Evolutionary conservation across 2,329 filamentous ascomycete genomes (phyloP).

Genomic region (Emergomyces pasteurianus): DNA sequence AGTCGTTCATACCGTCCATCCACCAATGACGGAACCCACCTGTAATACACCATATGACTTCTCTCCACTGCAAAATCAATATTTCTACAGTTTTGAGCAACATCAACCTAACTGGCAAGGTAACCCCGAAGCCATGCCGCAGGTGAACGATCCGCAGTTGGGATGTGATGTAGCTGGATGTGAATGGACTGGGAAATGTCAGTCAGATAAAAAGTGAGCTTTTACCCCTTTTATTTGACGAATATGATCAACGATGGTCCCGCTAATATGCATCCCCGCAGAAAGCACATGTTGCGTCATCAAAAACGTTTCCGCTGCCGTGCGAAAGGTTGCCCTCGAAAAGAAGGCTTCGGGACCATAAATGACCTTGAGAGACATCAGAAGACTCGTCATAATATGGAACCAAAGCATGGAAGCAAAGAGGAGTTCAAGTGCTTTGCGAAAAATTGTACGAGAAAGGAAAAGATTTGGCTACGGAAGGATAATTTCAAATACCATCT

Average conservation of each 20-base stretch:
- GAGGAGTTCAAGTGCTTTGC: slow-evolving; percentile 51
- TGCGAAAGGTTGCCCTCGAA: slow-evolving; percentile 44
- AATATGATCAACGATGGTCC: neutral
- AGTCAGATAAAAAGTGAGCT: slow-evolving; percentile 29
- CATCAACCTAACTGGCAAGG: neutral
- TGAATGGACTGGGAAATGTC: slow-evolving; percentile 27
- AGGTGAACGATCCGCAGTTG: slow-evolving; percentile 11
- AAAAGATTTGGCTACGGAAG: slow-evolving; percentile 64
- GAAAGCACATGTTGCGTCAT: slow-evolving; percentile 68
- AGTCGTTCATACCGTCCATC: slow-evolving; percentile 9
- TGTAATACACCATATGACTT: neutral
- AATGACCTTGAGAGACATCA: slow-evolving; percentile 72
- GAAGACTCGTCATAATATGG: slow-evolving; percentile 21
- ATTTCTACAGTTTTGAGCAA: neutral
- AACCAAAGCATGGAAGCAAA: slow-evolving; percentile 32
- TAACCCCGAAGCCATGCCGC: neutral
- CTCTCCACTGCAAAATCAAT: neutral
- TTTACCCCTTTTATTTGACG: neutral
- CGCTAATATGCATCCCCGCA: slow-evolving; percentile 23
- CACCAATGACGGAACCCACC: too few species aligned
- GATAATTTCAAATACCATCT: slow-evolving; percentile 85
- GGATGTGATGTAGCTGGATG: slow-evolving; percentile 22
- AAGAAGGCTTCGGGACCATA: slow-evolving; percentile 59
- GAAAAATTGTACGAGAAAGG: slow-evolving; percentile 43
- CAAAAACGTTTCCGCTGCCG: slow-evolving; percentile 54